Conservation (phyloP, 75 land plant species). For the Isoetes taiwanensis region DNA sequence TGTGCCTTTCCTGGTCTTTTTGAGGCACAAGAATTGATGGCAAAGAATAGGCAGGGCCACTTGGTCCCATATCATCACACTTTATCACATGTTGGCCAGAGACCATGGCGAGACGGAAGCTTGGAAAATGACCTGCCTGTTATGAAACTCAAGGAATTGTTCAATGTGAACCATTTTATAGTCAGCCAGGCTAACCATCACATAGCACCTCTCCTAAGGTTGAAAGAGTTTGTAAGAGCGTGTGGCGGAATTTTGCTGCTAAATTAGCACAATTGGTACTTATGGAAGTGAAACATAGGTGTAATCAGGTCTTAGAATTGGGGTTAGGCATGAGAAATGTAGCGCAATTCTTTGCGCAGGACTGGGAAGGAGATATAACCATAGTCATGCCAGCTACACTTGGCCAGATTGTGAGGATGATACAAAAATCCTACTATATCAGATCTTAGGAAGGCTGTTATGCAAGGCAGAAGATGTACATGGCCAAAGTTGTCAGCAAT, state of each 20-base stretch:
- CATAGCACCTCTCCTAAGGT: slow-evolving; percentile 71
- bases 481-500: no score
- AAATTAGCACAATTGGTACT: slow-evolving; percentile 56
- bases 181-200: slow-evolving; percentile 99
- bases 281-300: slow-evolving; percentile 43
- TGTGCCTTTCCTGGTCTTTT: slow-evolving; percentile 99
- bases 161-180: slow-evolving; percentile 99
- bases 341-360: slow-evolving; percentile 29
- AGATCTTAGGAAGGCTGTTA: no score
- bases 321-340: slow-evolving; percentile 23
- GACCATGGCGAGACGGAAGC: slow-evolving; percentile 98
- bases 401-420: no score
- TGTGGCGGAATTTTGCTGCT: slow-evolving; percentile 94
- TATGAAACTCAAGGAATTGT: slow-evolving; percentile 92
- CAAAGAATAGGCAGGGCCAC: slow-evolving; percentile 84
- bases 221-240: slow-evolving; percentile 78
- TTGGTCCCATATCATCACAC: slow-evolving; percentile 92
- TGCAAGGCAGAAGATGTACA: no score
- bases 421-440: no score
- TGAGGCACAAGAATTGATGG: slow-evolving; percentile 99
- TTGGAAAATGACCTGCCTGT: slow-evolving; percentile 97
- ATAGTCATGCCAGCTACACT: slow-evolving; percentile 27
- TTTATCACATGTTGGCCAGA: slow-evolving; percentile 52
- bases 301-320: slow-evolving; percentile 17
- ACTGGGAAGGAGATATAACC: slow-evolving; percentile 39